Percentiles rank a stretch among this genome's conserved stretches.
These are phyloP conservation scores for Rosellinia necatrix DNA, from an alignment of 2,329 filamentous ascomycete species.

Conservation along the genomic window DNA sequence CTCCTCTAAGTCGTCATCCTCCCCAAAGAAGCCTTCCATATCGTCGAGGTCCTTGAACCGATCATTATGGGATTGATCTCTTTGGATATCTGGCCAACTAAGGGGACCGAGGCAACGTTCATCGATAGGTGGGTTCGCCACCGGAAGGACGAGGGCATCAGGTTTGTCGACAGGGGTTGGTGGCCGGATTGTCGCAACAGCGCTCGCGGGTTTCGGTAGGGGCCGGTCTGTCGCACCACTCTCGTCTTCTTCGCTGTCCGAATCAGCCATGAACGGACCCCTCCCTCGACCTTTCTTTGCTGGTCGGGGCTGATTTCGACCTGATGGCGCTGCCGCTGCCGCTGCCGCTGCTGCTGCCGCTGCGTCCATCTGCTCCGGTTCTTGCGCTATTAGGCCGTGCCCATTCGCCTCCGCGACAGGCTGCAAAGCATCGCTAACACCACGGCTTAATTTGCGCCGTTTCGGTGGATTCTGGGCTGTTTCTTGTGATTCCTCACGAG, in stretches of 20 bases:
- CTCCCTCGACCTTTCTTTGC: constrained; percentile 38
- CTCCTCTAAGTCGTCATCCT: constrained; percentile 45
- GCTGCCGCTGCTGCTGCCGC: not conserved
- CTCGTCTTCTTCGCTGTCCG: constrained; percentile 57
- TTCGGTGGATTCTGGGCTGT: constrained; percentile 42
- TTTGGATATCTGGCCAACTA: constrained; percentile 28
- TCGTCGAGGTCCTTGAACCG: constrained; percentile 47
- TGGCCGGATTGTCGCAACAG: constrained; percentile 4
- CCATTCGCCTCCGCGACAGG: constrained; percentile 4
- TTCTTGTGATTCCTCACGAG: constrained; percentile 39
- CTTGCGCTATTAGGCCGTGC: not conserved
- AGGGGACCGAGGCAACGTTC: constrained; percentile 35
- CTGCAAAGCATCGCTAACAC: constrained; percentile 13
- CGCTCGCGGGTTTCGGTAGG: constrained; percentile 5
- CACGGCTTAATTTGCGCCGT: constrained; percentile 48
- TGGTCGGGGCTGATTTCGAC: constrained; percentile 18
- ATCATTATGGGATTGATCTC: constrained; percentile 32
- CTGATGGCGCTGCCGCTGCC: not conserved
- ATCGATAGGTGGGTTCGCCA: constrained; percentile 31
- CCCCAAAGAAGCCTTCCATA: constrained; percentile 63
- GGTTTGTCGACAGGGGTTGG: constrained; percentile 4
- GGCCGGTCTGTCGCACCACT: constrained; percentile 10
- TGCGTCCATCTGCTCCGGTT: constrained; percentile 2
- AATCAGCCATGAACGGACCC: constrained; percentile 74
- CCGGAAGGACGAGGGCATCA: constrained; percentile 20